Evolutionary conservation across 441 rosid species (phyloP).

Genomic region (Erodium texanum): DNA sequence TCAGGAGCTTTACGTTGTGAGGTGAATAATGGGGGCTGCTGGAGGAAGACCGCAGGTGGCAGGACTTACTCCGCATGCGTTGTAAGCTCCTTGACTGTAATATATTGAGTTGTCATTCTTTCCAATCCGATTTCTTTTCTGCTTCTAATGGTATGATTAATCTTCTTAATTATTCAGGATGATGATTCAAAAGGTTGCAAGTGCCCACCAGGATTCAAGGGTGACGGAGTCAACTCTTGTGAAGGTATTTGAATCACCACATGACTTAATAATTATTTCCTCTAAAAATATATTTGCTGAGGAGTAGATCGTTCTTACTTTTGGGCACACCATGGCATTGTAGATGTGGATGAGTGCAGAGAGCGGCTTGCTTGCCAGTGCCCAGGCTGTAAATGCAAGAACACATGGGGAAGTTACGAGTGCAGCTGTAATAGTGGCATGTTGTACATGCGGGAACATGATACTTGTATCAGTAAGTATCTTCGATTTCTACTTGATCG

Average conservation of each 20-base stretch:
- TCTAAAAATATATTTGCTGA: too few species aligned
- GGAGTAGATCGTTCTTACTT: background rate
- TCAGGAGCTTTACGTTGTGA: slow-evolving; percentile 68
- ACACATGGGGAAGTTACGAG: slow-evolving; percentile 90
- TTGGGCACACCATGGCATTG: slow-evolving; percentile 16
- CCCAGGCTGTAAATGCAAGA: slow-evolving; percentile 70
- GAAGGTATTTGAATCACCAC: slow-evolving; percentile 38
- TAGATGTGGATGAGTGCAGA: slow-evolving; percentile 82
- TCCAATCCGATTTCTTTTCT: too few species aligned
- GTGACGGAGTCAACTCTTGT: slow-evolving; percentile 69
- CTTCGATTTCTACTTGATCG: too few species aligned
- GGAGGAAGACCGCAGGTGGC: slow-evolving; percentile 60
- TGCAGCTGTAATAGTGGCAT: slow-evolving; percentile 69
- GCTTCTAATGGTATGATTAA: too few species aligned
- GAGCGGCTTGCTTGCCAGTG: slow-evolving; percentile 76
- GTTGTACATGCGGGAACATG: slow-evolving; percentile 81
- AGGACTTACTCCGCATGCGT: slow-evolving; percentile 65
- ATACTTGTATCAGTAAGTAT: slow-evolving; percentile 67
- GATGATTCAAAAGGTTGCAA: slow-evolving; percentile 57
- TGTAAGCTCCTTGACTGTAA: slow-evolving; percentile 33
- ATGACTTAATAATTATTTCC: too few species aligned
- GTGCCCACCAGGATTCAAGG: slow-evolving; percentile 82
- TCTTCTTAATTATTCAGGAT: slow-evolving; percentile 31
- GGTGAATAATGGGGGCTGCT: slow-evolving; percentile 85
- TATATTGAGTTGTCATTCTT: background rate